Evolutionary conservation across 2,329 filamentous ascomycete species (phyloP), one percentile per base, ranked within the genome.

Genomic region (Sphaerulina vaccinii): DNA sequence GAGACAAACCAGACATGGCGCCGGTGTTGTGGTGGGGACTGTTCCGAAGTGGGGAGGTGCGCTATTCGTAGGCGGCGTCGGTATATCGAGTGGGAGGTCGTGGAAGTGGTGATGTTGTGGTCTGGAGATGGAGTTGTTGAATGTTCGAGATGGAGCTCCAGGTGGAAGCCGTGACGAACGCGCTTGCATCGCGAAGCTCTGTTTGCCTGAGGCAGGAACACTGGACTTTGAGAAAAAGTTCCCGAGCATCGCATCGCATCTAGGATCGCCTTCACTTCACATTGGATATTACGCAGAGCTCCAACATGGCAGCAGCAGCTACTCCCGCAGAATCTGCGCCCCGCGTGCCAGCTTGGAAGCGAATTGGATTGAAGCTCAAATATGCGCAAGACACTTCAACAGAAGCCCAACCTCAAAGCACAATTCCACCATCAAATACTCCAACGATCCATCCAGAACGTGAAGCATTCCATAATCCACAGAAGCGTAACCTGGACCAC

Each of bases 341-440:
- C 24, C 52, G 58, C 38, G 67, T 79, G 41, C 80, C 82, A 24
- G 80, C 81, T 54, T 84, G 80, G 80, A 83, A 82, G 65, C 73
- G 78, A 63, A 69, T 83, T 49, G 81, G 80, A 29, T 71, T 83
- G 55, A 82, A 82, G 70, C 71, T 82, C 60, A 84, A 83, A 66
- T 76, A 75, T 63, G 73, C 75, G 39, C 73, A 75, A 64, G 65
- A 71, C 41, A 56, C 46, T 23, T 22, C 59, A 18, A 49, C 50
- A 21, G 43, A 56, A 37, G 49, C 56, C 19, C 27, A 40, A 29
- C 33, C 43, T 23, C 37, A 52, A 33, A 32, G 40, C 22, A 52
- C 38, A n/a, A 27, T 11, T 24, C 37, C 16, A 19, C 37, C 42
- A 38, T 22, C 23, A 24, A 49, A 23, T 19, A 15, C 5, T 29